phyloP scores from a whole-genome alignment of 2,329 filamentous ascomycete genomes.

The Pyricularia grisea region DNA sequence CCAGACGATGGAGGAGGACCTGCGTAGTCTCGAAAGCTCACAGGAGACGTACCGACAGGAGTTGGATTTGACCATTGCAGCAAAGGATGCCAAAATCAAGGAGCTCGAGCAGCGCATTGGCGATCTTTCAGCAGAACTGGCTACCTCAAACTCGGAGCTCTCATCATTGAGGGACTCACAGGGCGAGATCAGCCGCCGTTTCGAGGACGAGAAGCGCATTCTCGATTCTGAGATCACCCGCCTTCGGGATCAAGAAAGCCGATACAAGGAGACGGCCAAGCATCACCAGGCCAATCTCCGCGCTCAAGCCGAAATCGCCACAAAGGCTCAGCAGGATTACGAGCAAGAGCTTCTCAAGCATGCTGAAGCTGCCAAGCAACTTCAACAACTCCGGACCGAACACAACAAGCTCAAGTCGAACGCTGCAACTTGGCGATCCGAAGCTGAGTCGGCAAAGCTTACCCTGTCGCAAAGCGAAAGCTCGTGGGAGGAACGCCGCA shows the following conservation, averaged over 20 bases:
- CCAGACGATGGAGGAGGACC: slow-evolving; percentile 76
- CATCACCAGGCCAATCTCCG: slow-evolving; percentile 88
- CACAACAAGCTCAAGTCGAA: slow-evolving; percentile 76
- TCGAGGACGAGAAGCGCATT: slow-evolving; percentile 73
- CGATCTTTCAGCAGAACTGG: slow-evolving; percentile 74
- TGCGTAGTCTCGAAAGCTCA: slow-evolving; percentile 68
- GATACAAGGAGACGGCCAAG: slow-evolving; percentile 68
- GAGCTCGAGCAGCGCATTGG: slow-evolving; percentile 78
- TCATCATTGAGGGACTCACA: slow-evolving; percentile 72
- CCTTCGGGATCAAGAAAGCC: slow-evolving; percentile 75
- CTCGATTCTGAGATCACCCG: slow-evolving; percentile 72
- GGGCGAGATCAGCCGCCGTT: slow-evolving; percentile 58
- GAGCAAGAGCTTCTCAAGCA: slow-evolving; percentile 92
- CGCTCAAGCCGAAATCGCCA: slow-evolving; percentile 85
- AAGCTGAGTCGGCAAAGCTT: slow-evolving; percentile 78
- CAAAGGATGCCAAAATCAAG: slow-evolving; percentile 71
- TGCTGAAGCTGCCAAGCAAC: slow-evolving; percentile 80
- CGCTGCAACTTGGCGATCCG: slow-evolving; percentile 62
- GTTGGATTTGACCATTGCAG: slow-evolving; percentile 62
- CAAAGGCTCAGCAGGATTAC: slow-evolving; percentile 89
- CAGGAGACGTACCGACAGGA: slow-evolving; percentile 85
- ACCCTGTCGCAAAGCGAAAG: slow-evolving; percentile 71
- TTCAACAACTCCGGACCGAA: slow-evolving; percentile 71
- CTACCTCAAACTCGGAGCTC: slow-evolving; percentile 72
- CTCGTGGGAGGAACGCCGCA: slow-evolving; percentile 78